phyloP scores from a whole-genome alignment of 2,329 filamentous ascomycete genomes.

The Hymenoscyphus salicellus region DNA sequence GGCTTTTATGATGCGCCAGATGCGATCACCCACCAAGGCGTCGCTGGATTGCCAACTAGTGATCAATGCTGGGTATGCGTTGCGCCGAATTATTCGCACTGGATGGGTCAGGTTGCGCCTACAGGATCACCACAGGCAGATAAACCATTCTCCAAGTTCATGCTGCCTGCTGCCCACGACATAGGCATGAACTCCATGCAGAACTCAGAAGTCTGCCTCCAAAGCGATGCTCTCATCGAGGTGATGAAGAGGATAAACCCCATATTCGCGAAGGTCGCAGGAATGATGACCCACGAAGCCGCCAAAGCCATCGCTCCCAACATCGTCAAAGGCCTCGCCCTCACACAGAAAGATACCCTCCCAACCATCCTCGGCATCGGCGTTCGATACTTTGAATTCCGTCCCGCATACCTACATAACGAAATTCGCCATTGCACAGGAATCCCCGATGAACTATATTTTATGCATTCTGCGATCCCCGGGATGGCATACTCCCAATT shows the following conservation, averaged over 20 bases:
- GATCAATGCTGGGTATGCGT: conserved; percentile 48
- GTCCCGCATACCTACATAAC: conserved; percentile 47
- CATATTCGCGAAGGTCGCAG: conserved; percentile 28
- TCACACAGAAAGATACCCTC: conserved; percentile 50
- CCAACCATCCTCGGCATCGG: conserved; percentile 45
- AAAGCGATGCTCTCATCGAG: conserved; percentile 32
- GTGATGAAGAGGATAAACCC: conserved; percentile 28
- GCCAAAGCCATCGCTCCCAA: conserved; percentile 34
- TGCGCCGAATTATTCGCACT: conserved; percentile 41
- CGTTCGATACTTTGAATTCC: conserved; percentile 51
- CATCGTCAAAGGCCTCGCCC: conserved; percentile 48
- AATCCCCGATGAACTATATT: conserved; percentile 48
- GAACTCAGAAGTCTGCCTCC: conserved; percentile 41
- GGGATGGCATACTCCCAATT: conserved; percentile 48
- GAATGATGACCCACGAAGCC: conserved; percentile 27
- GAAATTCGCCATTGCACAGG: conserved; percentile 38
- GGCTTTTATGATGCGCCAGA: conserved; percentile 52
- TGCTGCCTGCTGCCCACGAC: conserved; percentile 48
- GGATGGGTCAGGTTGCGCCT: conserved; percentile 45
- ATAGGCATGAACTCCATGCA: conserved; percentile 52
- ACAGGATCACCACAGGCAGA: conserved; percentile 39
- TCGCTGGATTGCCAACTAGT: conserved; percentile 41
- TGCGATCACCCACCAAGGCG: conserved; percentile 40
- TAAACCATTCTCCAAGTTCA: conserved; percentile 43
- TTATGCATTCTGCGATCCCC: conserved; percentile 50